Evolutionary conservation across 768 basidiomycete species (phyloP).

Genomic region (Suillus luteus): DNA sequence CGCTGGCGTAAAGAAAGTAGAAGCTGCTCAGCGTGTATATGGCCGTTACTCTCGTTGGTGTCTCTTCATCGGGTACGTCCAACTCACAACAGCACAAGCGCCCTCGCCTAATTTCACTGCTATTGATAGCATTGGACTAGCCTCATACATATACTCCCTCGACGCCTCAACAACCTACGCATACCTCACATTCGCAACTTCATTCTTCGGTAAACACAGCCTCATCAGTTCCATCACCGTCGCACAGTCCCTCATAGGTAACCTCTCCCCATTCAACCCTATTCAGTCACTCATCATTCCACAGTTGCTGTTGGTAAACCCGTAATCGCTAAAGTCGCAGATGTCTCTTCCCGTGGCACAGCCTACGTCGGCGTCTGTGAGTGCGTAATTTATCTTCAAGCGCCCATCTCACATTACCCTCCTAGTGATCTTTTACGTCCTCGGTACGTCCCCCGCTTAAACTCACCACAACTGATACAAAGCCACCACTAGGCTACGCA

Average conservation of each 20-base stretch:
- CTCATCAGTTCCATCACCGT: constrained; percentile 56
- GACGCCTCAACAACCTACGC: constrained; percentile 69
- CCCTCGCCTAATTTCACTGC: neutral
- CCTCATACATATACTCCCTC: constrained; percentile 77
- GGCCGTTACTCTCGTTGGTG: constrained; percentile 59
- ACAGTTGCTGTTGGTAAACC: constrained; percentile 59
- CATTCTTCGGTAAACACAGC: constrained; percentile 53
- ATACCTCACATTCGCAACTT: constrained; percentile 61
- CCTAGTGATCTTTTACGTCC: constrained; percentile 58
- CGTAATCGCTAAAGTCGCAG: constrained; percentile 72
- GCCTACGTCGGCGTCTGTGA: constrained; percentile 60
- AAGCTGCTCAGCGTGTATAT: constrained; percentile 53
- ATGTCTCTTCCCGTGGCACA: constrained; percentile 66
- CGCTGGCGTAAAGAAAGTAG: constrained; percentile 47
- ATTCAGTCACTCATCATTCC: constrained; percentile 21
- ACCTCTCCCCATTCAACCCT: constrained; percentile 18
- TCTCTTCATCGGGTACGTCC: constrained; percentile 55
- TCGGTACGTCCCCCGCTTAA: constrained; percentile 41
- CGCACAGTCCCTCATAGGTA: constrained; percentile 57
- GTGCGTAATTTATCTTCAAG: constrained; percentile 23
- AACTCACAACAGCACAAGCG: too few relatives aligned
- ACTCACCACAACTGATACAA: neutral
- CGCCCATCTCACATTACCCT: neutral
- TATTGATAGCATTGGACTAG: constrained; percentile 52
- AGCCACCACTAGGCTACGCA: constrained; percentile 41